Evolutionary conservation across 2,329 filamentous ascomycete genomes (phyloP).

Genomic region (Microsporum audouinii): DNA sequence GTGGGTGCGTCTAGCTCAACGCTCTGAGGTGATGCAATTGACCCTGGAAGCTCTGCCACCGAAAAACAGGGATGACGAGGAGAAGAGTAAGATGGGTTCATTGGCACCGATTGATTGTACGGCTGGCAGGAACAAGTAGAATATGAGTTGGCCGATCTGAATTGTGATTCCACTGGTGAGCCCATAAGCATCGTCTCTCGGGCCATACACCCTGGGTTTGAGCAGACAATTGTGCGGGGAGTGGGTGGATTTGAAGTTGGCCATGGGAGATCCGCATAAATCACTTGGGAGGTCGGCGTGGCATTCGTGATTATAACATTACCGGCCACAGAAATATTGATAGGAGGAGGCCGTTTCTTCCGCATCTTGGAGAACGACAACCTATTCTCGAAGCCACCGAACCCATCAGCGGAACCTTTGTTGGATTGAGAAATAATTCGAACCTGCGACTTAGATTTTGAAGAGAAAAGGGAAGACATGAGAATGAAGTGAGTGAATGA

Average conservation of each 20-base stretch:
- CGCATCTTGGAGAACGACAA: conserved; percentile 13
- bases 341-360: conserved; percentile 14
- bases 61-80: conserved; percentile 7
- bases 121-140: neutral
- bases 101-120: neutral
- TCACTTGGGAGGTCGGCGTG: conserved; percentile 6
- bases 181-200: conserved; percentile 5
- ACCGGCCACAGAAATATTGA: conserved; percentile 14
- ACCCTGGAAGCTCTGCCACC: conserved; percentile 10
- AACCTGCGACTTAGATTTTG: conserved; percentile 8
- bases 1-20: conserved; percentile 9
- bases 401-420: neutral
- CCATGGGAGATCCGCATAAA: conserved; percentile 10
- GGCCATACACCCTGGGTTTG: conserved; percentile 8
- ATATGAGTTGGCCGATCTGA: neutral
- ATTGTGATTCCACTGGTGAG: neutral
- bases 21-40: neutral
- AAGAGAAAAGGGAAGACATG: conserved; percentile 13
- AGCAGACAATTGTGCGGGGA: conserved; percentile 6
- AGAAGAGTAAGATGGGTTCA: neutral
- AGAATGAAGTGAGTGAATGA: neutral
- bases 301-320: conserved; percentile 12
- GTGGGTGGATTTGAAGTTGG: conserved; percentile 9
- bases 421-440: conserved; percentile 6
- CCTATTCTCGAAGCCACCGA: conserved; percentile 2